Evolutionary conservation across 2,329 filamentous ascomycete species (phyloP), one percentile per base, ranked within the genome.

Genomic region (Trichoderma polysporum): DNA sequence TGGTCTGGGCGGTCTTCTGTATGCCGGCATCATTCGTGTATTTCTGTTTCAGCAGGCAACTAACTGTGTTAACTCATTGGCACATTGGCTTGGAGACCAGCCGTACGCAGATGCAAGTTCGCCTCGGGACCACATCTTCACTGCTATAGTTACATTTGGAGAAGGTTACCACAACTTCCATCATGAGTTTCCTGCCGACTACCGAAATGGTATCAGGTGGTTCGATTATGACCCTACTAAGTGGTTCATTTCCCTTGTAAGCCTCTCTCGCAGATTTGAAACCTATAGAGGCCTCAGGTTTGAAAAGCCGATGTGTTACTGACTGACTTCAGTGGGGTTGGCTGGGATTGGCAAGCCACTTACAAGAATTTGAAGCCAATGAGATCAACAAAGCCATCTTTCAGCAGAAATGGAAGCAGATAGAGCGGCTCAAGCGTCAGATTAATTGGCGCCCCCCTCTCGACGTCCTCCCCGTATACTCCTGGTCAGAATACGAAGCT

Each of bases 131-230:
- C 90, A 93, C 78, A 84, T 92, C 74, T 86, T 94, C 78, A 93
- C 91, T 45, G 91, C 91, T 41, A 80, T 93, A 7, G 87, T 91
- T 70, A 94, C 91, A 41, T 87, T 94, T 17, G 91, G 91, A 58
- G 91, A 92, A 79, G 91, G 91, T 52, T 93, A 93, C 82, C 91
- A 94, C 84, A 93, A 93, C 84, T 94, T 93, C 85, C 91, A 94
- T 81, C 91, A 94, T 84, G 91, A 93, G 77, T 94, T 93, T 80
- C 91, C 91, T 47, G 92, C 90, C 15, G 91, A 93, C 78, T 94
- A 93, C 85, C 90, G 91, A 75, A 94, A 94, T 76, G 91, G 90
- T 65, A 92, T 93, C 71, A 84, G 91, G 78, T 93, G 91, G 90
- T 88, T 88, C 81, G 91, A 93, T 67, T 94, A 94, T 76, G 91